A percentile compares a stretch with the other conserved stretches of the same genome.
phyloP scores from a whole-genome alignment of 805 yeast genomes.

The Yamadazyma tumulicola region DNA sequence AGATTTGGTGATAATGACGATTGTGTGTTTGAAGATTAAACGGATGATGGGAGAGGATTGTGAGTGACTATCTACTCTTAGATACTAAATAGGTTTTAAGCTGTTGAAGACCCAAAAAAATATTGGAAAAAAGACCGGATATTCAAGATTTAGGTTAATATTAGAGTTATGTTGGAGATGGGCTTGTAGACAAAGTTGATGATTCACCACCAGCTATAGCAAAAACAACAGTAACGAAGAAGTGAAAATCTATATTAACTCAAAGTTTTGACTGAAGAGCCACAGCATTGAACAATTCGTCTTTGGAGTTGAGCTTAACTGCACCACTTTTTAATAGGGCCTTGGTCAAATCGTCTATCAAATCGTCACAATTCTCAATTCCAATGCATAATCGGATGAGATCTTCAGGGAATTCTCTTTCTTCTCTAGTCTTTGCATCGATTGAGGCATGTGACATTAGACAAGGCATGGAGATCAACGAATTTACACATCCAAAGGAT shows the following conservation, averaged over 20 bases:
- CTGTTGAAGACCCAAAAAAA: no score
- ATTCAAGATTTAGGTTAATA: no score
- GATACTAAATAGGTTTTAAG: no score
- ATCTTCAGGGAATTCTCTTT: constrained; percentile 90
- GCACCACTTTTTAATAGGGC: constrained; percentile 71
- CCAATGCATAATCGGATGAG: constrained; percentile 88
- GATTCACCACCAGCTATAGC: no score
- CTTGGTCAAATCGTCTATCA: constrained; percentile 72
- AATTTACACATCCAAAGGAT: constrained; percentile 91
- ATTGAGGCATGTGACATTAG: constrained; percentile 97
- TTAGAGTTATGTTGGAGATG: no score
- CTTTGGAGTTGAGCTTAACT: constrained; percentile 36
- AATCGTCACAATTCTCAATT: constrained; percentile 77
- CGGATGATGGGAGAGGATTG: no score
- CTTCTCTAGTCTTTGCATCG: constrained; percentile 80
- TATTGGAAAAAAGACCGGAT: no score
- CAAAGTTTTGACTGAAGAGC: constrained; percentile 25
- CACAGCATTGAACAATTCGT: constrained; percentile 39
- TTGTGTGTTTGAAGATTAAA: no score
- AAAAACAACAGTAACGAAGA: no score
- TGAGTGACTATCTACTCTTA: no score
- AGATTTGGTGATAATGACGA: constrained; percentile 1
- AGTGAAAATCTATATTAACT: no score
- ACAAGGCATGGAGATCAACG: constrained; percentile 90
- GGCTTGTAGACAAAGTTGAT: no score